Percentiles rank a stretch among this genome's conserved stretches.
phyloP scores from a whole-genome alignment of 176 grass and related monocot species.

The Carex parvula region DNA sequence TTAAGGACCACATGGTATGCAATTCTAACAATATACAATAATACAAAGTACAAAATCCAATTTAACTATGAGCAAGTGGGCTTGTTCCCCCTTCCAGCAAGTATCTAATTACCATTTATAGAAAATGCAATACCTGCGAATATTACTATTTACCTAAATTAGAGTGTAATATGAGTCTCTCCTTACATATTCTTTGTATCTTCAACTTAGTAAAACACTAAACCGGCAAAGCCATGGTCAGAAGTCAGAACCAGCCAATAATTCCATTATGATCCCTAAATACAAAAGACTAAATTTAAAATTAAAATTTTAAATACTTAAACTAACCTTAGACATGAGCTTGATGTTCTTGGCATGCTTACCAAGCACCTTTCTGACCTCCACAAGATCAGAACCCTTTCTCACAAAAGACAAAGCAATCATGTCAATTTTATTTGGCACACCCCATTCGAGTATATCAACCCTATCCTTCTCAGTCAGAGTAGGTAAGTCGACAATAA shows the following conservation, averaged over 20 bases:
- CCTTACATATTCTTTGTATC: neutral
- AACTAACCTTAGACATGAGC: conserved; percentile 79
- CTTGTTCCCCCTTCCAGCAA: neutral
- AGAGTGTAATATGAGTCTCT: neutral
- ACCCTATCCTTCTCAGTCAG: conserved; percentile 83
- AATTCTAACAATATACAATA: neutral
- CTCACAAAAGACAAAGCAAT: conserved; percentile 76
- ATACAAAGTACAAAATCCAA: neutral
- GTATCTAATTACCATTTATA: neutral
- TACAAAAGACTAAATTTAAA: conserved; percentile 25
- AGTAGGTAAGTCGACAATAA: conserved; percentile 77
- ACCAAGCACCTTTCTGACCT: conserved; percentile 62
- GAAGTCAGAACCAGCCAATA: neutral
- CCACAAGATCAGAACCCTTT: conserved; percentile 76
- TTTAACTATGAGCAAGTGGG: neutral
- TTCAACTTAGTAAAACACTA: neutral
- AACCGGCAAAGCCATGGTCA: neutral
- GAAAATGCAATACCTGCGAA: neutral
- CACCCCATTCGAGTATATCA: conserved; percentile 73
- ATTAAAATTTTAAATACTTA: neutral
- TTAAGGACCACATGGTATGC: neutral
- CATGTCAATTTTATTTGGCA: conserved; percentile 87
- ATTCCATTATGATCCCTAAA: neutral
- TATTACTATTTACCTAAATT: neutral
- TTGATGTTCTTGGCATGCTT: conserved; percentile 64